phyloP scores from a whole-genome alignment of 2,329 filamentous ascomycete species.

The Diplocarpon rosae region DNA sequence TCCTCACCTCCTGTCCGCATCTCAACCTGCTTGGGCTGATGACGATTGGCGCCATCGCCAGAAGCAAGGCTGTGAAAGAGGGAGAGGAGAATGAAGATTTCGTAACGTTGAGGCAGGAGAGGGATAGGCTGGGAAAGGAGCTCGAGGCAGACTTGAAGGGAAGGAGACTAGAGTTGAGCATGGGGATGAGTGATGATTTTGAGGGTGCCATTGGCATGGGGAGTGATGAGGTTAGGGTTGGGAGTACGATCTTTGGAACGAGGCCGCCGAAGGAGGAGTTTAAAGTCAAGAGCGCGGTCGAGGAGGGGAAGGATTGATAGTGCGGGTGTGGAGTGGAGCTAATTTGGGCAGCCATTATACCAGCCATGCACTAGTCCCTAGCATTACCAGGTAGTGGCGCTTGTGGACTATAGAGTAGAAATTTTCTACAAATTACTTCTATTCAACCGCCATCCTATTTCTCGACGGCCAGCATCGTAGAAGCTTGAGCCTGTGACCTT shows the following conservation, averaged over 20 bases:
- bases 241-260: conserved; percentile 86
- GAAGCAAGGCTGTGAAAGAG: conserved; percentile 60
- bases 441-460: no score
- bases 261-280: conserved; percentile 41
- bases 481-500: no score
- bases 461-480: no score
- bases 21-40: conserved; percentile 74
- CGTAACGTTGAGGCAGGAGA: conserved; percentile 51
- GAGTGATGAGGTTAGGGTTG: conserved; percentile 81
- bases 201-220: conserved; percentile 77
- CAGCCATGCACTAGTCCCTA: no score
- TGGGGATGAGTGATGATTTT: conserved; percentile 98
- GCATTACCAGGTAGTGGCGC: no score
- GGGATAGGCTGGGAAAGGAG: conserved; percentile 57
- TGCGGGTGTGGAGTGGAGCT: neutral
- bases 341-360: no score
- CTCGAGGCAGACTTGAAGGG: conserved; percentile 47
- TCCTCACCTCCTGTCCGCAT: conserved; percentile 60
- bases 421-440: no score
- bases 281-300: conserved; percentile 12
- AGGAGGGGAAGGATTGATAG: conserved; percentile 12
- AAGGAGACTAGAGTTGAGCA: conserved; percentile 73
- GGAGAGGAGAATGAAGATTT: conserved; percentile 94
- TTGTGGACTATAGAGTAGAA: no score
- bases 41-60: conserved; percentile 93